Evolutionary conservation across 2,329 filamentous ascomycete species (phyloP).

Genomic region (Fusarium mangiferae): DNA sequence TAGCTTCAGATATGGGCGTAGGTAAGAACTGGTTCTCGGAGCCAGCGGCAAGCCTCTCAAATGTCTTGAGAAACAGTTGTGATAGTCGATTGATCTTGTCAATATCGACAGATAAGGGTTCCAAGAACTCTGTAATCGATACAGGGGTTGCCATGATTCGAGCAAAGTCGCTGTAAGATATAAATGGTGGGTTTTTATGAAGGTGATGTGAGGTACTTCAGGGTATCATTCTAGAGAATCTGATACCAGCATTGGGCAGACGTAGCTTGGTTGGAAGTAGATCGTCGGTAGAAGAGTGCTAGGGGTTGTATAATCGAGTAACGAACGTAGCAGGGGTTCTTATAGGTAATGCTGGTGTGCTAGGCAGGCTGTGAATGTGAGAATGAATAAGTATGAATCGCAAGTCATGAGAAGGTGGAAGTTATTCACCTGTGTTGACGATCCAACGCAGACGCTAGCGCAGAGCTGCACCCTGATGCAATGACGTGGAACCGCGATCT

Average conservation of each 20-base stretch:
- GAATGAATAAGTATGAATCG: constrained; percentile 18
- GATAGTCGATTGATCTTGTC: constrained; percentile 59
- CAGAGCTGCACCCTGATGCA: constrained; percentile 7
- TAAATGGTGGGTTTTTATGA: not conserved
- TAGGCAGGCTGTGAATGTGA: not conserved
- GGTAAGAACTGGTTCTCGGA: constrained; percentile 67
- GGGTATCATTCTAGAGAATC: constrained; percentile 25
- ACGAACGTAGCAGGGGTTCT: not conserved
- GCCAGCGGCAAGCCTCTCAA: constrained; percentile 61
- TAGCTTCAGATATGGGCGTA: constrained; percentile 69
- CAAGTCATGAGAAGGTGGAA: constrained; percentile 5
- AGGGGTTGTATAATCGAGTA: not conserved
- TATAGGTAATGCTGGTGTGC: not conserved
- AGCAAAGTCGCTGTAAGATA: not conserved
- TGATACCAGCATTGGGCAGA: not conserved
- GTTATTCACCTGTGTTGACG: constrained; percentile 10
- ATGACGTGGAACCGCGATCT: not conserved
- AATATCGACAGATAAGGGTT: constrained; percentile 61
- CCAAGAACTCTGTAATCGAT: constrained; percentile 58
- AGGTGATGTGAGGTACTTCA: not conserved
- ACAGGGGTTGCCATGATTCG: constrained; percentile 30
- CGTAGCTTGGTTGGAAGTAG: not conserved
- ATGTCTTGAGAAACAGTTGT: constrained; percentile 58
- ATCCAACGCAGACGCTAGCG: constrained; percentile 11
- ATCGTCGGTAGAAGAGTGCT: not conserved